Base-by-base conservation (phyloP, 2,329 filamentous ascomycete species). In the Cladosporium colombiae region DNA sequence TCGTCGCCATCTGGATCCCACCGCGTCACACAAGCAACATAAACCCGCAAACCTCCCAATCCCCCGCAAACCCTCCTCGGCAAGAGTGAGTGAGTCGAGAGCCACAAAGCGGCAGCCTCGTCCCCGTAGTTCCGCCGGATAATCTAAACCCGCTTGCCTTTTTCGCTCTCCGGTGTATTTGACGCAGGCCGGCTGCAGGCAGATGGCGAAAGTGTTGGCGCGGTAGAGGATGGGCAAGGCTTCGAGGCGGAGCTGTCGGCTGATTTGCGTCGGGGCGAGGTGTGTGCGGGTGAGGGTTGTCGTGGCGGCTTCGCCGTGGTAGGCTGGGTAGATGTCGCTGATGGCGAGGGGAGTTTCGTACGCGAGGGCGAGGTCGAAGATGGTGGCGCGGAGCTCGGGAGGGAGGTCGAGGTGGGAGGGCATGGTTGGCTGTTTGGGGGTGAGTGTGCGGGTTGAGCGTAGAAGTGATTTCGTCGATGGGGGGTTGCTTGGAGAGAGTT, bases 321-420 rank as follows among this genome's bases (percentile, higher is more conserved):
- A 53, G 25, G 5, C 5, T 3, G 55, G 31, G 55, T 27, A 58
- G 21, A 37, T 37, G 25, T 16, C 27, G 25, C 3, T 7, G 25
- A 53, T 13, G 14, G 50, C 31, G 23, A 53, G 25, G 2, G 50
- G 50, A 14, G 5, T 10, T 4, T 16, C 10, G 50, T 31, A 5
- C 2, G 50, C 29, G 2, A 53, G 33, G n/a, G 56, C 56, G 21
- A 37, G n/a, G 2, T 7, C 4, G 37, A 23, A 18, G n/a, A 58
- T 58, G 11, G 14, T 37, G 23, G 29, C 21, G 33, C 31, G 56
- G 25, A 58, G 29, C 0, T 58, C n/a, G 31, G 25, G 33, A 7
- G 56, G 56, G 25, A 58, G 56, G 21, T 25, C 25, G 37, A 58
- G 56, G 31, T 40, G 56, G 13, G 56, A 58, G 25, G 50, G 50